These are phyloP conservation scores for Aspergillus eucalypticola DNA, from an alignment of 2,329 filamentous ascomycete species.

Conservation along the genomic window DNA sequence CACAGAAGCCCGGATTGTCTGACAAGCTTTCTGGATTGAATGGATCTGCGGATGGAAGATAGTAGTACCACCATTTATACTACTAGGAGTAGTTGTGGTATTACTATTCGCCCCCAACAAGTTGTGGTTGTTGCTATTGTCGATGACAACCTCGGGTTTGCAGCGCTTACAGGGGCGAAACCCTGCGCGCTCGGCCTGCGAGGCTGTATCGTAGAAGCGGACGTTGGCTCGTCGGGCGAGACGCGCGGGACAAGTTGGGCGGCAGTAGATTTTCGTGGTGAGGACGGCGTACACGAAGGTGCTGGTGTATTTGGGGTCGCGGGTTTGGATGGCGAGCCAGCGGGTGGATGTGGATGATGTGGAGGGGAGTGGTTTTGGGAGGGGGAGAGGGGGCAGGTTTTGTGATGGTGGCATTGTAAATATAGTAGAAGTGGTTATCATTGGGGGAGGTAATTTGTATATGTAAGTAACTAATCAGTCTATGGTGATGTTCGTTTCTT, in stretches of 20 bases:
- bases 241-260: constrained; percentile 57
- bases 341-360: constrained; percentile 22
- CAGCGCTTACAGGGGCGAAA: constrained; percentile 60
- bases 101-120: constrained; percentile 23
- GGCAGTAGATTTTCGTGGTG: constrained; percentile 59
- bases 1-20: constrained; percentile 30
- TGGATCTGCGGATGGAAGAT: constrained; percentile 30
- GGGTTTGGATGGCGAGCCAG: constrained; percentile 48
- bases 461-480: too few species aligned
- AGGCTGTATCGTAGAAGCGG: constrained; percentile 52
- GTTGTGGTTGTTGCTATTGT: constrained; percentile 18
- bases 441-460: too few species aligned
- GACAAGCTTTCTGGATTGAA: constrained; percentile 35
- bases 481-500: neutral
- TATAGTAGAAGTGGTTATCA: too few species aligned
- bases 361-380: constrained; percentile 8
- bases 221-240: constrained; percentile 60
- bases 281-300: constrained; percentile 59
- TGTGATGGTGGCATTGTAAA: too few species aligned
- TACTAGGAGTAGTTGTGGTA: too few species aligned
- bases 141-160: constrained; percentile 38
- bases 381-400: too few species aligned
- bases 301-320: constrained; percentile 44
- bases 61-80: too few species aligned
- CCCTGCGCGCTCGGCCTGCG: constrained; percentile 51